Percentiles rank a stretch among this genome's conserved stretches.
phyloP scores from a whole-genome alignment of 441 rosid species.

The Croton setiger region DNA sequence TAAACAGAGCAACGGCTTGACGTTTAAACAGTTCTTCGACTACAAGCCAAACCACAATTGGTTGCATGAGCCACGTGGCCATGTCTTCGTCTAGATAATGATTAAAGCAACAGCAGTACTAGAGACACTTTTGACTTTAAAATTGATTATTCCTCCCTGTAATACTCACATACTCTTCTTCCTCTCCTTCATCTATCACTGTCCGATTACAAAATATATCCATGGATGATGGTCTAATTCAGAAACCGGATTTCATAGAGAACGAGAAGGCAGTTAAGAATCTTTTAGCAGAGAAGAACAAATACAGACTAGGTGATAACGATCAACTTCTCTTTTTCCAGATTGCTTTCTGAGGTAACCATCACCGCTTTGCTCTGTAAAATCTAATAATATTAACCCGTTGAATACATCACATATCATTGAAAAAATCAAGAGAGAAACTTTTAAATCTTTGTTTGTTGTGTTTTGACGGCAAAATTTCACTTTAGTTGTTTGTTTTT shows the following conservation, averaged over 20 bases:
- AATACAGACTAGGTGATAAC: conserved; percentile 21
- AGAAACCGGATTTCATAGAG: conserved; percentile 33
- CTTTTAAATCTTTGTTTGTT: too few relatives aligned
- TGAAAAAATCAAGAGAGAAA: too few relatives aligned
- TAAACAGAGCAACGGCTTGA: too few relatives aligned
- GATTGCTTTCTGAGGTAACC: conserved; percentile 44
- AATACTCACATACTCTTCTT: too few relatives aligned
- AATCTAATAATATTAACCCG: not conserved
- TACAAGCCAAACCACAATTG: too few relatives aligned
- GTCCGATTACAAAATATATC: not conserved
- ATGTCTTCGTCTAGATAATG: not conserved
- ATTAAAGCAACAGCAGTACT: not conserved
- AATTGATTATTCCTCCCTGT: not conserved
- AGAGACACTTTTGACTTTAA: not conserved
- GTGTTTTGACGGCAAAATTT: too few relatives aligned
- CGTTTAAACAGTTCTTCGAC: too few relatives aligned
- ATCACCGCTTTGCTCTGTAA: not conserved
- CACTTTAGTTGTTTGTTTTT: too few relatives aligned
- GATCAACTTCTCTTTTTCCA: conserved; percentile 40
- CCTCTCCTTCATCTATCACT: not conserved
- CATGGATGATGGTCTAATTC: conserved; percentile 30
- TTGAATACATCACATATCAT: too few relatives aligned
- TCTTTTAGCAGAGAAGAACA: conserved; percentile 31
- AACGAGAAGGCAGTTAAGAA: conserved; percentile 32
- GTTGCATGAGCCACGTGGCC: not conserved